Conservation (phyloP, 495 filamentous ascomycete species). For the Penicillium taxi region DNA sequence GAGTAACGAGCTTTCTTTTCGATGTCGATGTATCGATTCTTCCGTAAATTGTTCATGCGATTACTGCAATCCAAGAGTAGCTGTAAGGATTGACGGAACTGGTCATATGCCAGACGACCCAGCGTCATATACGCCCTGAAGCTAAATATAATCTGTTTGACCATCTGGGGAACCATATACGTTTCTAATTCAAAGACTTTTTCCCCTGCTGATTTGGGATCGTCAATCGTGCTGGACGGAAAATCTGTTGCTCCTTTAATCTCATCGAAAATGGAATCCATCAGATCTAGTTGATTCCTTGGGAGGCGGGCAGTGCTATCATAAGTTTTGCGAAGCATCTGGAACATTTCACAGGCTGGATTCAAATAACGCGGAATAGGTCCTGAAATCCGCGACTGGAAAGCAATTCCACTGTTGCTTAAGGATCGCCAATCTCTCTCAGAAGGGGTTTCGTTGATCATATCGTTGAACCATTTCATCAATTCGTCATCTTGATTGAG, state of each 20-base stretch:
- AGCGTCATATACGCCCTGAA: slow-evolving; percentile 3
- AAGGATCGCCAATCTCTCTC: too few relatives aligned
- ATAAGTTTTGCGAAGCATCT: too few relatives aligned
- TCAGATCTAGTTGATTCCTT: background rate
- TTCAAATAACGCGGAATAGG: too few relatives aligned
- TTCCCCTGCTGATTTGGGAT: background rate
- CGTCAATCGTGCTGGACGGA: too few relatives aligned
- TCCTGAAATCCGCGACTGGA: too few relatives aligned
- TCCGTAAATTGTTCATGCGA: background rate
- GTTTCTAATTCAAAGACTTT: slow-evolving; percentile 6
- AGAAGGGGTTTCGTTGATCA: too few relatives aligned
- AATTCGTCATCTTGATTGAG: too few relatives aligned
- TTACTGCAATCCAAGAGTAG: slow-evolving; percentile 2
- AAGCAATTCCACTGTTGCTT: too few relatives aligned
- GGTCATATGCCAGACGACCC: background rate
- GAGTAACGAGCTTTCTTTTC: background rate
- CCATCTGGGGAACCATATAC: slow-evolving; percentile 4
- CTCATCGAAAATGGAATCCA: background rate
- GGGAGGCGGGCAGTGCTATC: too few relatives aligned
- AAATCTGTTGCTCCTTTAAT: background rate
- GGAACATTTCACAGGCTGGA: too few relatives aligned
- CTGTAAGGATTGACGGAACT: slow-evolving; percentile 1
- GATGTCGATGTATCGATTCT: background rate
- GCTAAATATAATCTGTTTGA: background rate
- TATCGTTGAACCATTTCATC: too few relatives aligned